phyloP scores from a whole-genome alignment of 2,329 filamentous ascomycete species.

The Pyrenophora graminea region DNA sequence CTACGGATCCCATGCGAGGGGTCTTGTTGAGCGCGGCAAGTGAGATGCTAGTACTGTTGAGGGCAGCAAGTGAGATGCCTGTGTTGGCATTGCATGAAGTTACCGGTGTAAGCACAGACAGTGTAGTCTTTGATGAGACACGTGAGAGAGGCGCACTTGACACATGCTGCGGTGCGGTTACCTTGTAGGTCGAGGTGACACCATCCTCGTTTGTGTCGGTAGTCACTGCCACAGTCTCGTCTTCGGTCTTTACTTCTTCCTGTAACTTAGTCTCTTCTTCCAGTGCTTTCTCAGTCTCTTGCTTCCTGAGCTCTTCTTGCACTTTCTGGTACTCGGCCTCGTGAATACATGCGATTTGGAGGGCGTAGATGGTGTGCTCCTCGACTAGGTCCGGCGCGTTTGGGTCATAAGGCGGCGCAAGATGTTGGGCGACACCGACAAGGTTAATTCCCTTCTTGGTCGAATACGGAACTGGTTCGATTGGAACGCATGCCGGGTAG shows the following conservation, averaged over 20 bases:
- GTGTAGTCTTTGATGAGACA: neutral
- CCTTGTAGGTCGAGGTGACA: neutral
- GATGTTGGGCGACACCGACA: slow-evolving; percentile 7
- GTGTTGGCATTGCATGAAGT: neutral
- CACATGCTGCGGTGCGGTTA: neutral
- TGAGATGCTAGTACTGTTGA: neutral
- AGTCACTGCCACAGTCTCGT: neutral
- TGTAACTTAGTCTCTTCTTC: slow-evolving; percentile 1
- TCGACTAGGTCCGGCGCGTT: neutral
- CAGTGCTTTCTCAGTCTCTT: neutral
- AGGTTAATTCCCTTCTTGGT: slow-evolving; percentile 27
- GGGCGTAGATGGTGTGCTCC: slow-evolving; percentile 20
- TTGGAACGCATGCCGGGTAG: slow-evolving; percentile 15
- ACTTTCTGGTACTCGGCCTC: slow-evolving; percentile 11
- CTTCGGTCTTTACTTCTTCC: neutral
- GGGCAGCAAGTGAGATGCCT: too few species aligned
- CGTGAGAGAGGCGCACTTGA: neutral
- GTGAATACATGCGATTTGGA: slow-evolving; percentile 10
- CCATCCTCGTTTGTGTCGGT: neutral
- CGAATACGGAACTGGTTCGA: slow-evolving; percentile 27
- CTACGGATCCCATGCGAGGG: neutral
- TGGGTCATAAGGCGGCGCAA: slow-evolving; percentile 8
- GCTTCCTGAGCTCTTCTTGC: slow-evolving; percentile 4
- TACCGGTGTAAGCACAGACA: neutral
- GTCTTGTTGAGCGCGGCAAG: neutral